Evolutionary conservation across 352 stramenopile species (phyloP).

Genomic region (Phytopythium helicoides): DNA sequence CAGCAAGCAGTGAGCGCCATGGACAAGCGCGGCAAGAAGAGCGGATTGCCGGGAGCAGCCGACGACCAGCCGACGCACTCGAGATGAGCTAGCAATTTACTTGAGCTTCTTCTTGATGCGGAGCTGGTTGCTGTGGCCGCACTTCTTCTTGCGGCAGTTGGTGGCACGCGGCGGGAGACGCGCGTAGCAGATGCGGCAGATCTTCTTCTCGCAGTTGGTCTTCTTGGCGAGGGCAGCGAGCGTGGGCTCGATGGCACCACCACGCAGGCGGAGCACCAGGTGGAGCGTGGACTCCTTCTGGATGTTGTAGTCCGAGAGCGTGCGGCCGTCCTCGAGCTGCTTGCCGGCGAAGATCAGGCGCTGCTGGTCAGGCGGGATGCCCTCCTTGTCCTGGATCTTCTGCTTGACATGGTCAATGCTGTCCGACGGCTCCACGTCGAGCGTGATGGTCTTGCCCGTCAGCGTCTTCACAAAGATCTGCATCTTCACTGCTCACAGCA

Average conservation of each 20-base stretch:
- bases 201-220: conserved; percentile 99
- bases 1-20: neutral
- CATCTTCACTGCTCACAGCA: conserved; percentile 70
- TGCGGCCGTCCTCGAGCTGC: conserved; percentile 97
- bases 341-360: conserved; percentile 99
- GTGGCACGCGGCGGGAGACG: conserved; percentile 98
- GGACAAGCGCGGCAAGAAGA: neutral
- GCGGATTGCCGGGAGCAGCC: conserved; percentile 3
- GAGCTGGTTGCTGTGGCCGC: conserved; percentile 99
- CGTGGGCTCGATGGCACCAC: conserved; percentile 95
- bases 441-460: conserved; percentile 96
- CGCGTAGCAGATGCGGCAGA: conserved; percentile 99
- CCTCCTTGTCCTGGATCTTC: conserved; percentile 99
- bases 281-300: conserved; percentile 97
- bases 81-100: conserved; percentile 67
- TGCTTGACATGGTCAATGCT: conserved; percentile 99
- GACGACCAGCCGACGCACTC: conserved; percentile 3
- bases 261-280: conserved; percentile 94
- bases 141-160: conserved; percentile 99
- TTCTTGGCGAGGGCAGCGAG: conserved; percentile 98
- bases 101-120: conserved; percentile 99
- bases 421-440: conserved; percentile 97
- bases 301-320: conserved; percentile 94
- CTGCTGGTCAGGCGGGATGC: conserved; percentile 99
- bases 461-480: conserved; percentile 99